Evolutionary conservation across 306 rosid genomes (phyloP).

Genomic region (Bauhinia variegata): DNA sequence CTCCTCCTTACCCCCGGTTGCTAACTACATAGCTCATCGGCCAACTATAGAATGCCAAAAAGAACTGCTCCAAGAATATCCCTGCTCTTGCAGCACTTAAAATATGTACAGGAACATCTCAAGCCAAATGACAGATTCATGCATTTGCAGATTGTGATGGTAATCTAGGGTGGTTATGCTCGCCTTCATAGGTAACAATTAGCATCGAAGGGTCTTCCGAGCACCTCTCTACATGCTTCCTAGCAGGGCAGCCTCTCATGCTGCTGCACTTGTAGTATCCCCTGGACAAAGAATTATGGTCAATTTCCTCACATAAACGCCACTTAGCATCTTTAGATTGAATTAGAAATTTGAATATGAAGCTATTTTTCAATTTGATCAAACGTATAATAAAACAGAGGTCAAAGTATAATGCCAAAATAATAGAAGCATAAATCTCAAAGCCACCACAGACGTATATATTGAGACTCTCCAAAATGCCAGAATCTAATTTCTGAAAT

Average conservation of each 20-base stretch:
- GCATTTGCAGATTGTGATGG: constrained; percentile 80
- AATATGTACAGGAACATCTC: constrained; percentile 75
- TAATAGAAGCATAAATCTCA: too few species aligned
- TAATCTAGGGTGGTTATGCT: constrained; percentile 86
- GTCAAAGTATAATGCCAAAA: neutral
- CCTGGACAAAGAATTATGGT: constrained; percentile 54
- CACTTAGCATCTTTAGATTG: neutral
- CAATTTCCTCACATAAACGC: constrained; percentile 32
- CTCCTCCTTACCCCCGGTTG: constrained; percentile 31
- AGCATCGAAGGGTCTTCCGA: constrained; percentile 96
- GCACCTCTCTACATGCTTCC: constrained; percentile 98
- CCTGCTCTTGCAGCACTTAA: constrained; percentile 58
- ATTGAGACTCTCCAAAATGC: constrained; percentile 18
- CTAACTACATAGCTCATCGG: constrained; percentile 45
- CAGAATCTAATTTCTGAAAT: constrained; percentile 10
- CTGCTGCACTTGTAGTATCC: constrained; percentile 99
- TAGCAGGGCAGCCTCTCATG: constrained; percentile 99
- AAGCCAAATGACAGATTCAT: constrained; percentile 57
- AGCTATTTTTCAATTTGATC: neutral
- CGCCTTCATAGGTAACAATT: constrained; percentile 93
- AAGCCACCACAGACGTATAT: constrained; percentile 2
- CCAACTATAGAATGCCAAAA: constrained; percentile 39
- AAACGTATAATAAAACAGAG: neutral
- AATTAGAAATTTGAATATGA: neutral
- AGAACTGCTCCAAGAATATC: constrained; percentile 43